phyloP scores from a whole-genome alignment of 805 yeast species.

The Saccharomycopsis fodiens region DNA sequence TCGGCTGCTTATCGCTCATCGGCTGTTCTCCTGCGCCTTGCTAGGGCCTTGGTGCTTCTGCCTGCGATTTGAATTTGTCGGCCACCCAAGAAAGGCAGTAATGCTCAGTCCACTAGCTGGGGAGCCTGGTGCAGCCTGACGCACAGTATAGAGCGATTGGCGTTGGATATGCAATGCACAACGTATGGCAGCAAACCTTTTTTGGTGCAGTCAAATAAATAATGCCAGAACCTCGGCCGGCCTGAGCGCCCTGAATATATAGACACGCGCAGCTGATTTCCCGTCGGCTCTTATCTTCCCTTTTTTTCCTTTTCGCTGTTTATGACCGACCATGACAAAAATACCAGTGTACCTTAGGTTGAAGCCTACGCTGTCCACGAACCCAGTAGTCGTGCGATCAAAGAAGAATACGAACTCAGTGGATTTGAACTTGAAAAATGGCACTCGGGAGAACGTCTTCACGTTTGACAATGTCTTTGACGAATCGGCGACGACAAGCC shows the following conservation, averaged over 20 bases:
- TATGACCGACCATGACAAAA: constrained; percentile 5
- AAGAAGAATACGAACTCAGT: neutral
- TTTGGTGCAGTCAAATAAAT: neutral
- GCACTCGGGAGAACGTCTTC: neutral
- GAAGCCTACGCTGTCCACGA: constrained; percentile 1
- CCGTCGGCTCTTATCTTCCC: too few relatives aligned
- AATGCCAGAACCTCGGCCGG: neutral
- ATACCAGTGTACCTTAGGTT: constrained; percentile 14
- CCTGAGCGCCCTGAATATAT: neutral
- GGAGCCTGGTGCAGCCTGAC: neutral
- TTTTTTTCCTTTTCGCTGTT: neutral
- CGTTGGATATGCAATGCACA: neutral
- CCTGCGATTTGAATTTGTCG: too few relatives aligned
- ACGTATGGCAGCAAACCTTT: neutral
- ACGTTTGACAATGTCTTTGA: constrained; percentile 9
- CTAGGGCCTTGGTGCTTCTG: too few relatives aligned
- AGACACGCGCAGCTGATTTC: neutral
- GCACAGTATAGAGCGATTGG: neutral
- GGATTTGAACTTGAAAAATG: neutral
- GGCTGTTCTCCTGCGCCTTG: too few relatives aligned
- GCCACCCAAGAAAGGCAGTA: neutral
- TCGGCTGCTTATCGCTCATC: too few relatives aligned
- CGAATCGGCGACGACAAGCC: neutral
- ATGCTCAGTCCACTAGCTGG: neutral
- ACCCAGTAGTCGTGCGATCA: neutral